A percentile compares a stretch with the other conserved stretches of the same genome.
Evolutionary conservation across 805 yeast species (phyloP).

Genomic region (Lipomyces yamanashiensis): DNA sequence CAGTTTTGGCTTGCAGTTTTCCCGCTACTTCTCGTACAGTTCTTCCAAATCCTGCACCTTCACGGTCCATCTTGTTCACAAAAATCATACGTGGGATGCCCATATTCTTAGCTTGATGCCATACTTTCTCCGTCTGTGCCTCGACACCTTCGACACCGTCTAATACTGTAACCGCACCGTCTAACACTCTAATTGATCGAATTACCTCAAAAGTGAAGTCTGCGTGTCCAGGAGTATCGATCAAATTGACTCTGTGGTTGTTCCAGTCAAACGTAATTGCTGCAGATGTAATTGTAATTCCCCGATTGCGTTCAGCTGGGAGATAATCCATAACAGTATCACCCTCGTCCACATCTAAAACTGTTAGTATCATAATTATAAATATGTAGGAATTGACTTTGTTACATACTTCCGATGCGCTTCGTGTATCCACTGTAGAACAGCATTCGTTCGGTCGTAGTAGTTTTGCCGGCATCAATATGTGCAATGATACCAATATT

Average conservation of each 20-base stretch:
- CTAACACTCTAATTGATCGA: slow-evolving; percentile 84
- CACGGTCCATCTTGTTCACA: slow-evolving; percentile 94
- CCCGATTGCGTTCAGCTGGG: slow-evolving; percentile 87
- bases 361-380: background rate
- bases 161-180: slow-evolving; percentile 89
- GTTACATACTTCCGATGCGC: slow-evolving; percentile 61
- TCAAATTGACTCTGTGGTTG: slow-evolving; percentile 73
- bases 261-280: slow-evolving; percentile 93
- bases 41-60: slow-evolving; percentile 91
- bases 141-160: slow-evolving; percentile 99
- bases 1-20: slow-evolving; percentile 74
- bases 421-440: slow-evolving; percentile 81
- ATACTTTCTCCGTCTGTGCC: slow-evolving; percentile 96
- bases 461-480: slow-evolving; percentile 98
- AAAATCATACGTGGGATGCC: slow-evolving; percentile 77
- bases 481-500: slow-evolving; percentile 98
- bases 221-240: slow-evolving; percentile 98
- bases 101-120: slow-evolving; percentile 79
- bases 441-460: slow-evolving; percentile 96
- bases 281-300: slow-evolving; percentile 95
- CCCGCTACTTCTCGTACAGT: slow-evolving; percentile 83
- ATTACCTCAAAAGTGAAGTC: slow-evolving; percentile 96
- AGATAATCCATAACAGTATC: slow-evolving; percentile 94
- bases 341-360: slow-evolving; percentile 83
- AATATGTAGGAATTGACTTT: background rate